Base-by-base conservation (phyloP, 768 basidiomycete species). In the Mycena rosella region DNA sequence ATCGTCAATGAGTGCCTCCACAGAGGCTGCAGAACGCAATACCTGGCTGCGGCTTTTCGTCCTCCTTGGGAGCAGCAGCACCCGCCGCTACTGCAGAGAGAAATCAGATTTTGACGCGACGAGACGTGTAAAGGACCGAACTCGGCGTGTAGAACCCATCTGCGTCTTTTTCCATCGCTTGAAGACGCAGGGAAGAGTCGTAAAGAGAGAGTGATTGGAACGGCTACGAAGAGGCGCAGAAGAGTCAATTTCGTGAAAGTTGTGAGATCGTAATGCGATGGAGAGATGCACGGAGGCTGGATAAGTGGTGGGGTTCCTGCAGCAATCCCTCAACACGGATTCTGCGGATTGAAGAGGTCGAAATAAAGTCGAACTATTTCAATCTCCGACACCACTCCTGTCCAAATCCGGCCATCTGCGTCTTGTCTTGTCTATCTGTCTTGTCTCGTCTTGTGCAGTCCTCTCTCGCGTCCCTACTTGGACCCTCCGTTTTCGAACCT, bases 121-220 rank as follows among this genome's bases (percentile, higher is more conserved):
- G 32, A 7, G 48, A 63, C 60, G 54, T 26, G 10, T 60, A 45
- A 32, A 52, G 57, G 14, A 65, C 48, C 30, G 38, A 77, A 90
- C 89, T 84, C 70, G 91, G 85, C 22, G 84, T 88, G 75, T 91
- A 93, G 78, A 94, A 94, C 2, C 93, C 93, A 60, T 94, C 93
- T 58, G 87, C 91, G 78, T 93, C 92, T 80, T 91, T 94, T 76
- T 91, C 84, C 85, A 92, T 86, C 62, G 71, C 34, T 62, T 57
- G 24, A 57, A 55, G 38, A 57, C 45, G 49, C 54, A 60, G 17
- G 26, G 29, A 48, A 54, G 29, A 57, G 60, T 67, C 65, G 59
- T 68, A 14, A 63, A 59, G n/a, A 40, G 59, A 11, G 36, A 55
- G 30, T 38, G 26, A 24, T 36, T 26, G 44, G 49, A 48, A 22